phyloP scores from a whole-genome alignment of 2,329 filamentous ascomycete genomes.

The Pezicula carpinea region DNA sequence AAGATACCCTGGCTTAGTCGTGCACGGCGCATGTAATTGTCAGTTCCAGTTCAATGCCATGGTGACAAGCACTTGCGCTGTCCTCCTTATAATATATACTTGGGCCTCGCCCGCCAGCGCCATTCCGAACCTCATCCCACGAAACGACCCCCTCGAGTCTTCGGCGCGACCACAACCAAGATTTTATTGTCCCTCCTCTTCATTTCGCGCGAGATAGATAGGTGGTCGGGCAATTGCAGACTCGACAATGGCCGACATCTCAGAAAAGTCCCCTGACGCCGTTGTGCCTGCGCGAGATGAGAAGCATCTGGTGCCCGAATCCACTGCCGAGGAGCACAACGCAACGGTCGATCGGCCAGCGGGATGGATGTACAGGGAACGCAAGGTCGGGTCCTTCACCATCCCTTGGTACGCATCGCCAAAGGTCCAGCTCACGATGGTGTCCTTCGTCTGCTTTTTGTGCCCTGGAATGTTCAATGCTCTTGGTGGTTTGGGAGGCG shows the following conservation, averaged over 20 bases:
- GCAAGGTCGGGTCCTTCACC: conserved; percentile 48
- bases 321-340: conserved; percentile 26
- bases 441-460: conserved; percentile 66
- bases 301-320: neutral
- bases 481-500: conserved; percentile 60
- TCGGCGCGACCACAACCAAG: no score
- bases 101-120: neutral
- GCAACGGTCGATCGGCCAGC: conserved; percentile 32
- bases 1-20: no score
- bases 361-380: conserved; percentile 65
- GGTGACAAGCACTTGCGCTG: neutral
- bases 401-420: conserved; percentile 70
- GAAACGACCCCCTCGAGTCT: neutral
- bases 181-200: neutral
- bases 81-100: no score
- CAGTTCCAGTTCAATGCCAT: neutral
- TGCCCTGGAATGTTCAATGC: conserved; percentile 73
- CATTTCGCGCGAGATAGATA: neutral
- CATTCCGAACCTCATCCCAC: neutral
- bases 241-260: neutral
- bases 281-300: neutral
- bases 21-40: neutral
- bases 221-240: neutral
- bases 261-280: neutral
- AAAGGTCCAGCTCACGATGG: conserved; percentile 65